phyloP scores from a whole-genome alignment of 2,329 filamentous ascomycete species.

The Aureobasidium sp. region DNA sequence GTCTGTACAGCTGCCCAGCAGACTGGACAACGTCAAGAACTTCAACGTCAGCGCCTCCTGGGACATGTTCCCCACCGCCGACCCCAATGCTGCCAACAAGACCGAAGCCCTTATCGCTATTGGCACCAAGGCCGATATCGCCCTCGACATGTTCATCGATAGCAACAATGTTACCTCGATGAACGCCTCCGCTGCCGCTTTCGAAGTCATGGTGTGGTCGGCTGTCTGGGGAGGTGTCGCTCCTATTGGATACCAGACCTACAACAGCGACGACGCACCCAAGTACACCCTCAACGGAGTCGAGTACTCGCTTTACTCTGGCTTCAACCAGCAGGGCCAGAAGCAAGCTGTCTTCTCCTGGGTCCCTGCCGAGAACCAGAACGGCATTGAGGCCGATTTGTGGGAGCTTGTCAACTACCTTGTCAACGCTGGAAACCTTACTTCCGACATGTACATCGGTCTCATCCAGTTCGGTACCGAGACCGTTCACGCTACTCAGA shows the following conservation, averaged over 20 bases:
- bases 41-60: constrained; percentile 10
- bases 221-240: constrained; percentile 11
- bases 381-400: not conserved
- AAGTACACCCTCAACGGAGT: constrained; percentile 1
- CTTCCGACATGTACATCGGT: constrained; percentile 8
- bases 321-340: constrained; percentile 9
- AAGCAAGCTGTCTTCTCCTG: constrained; percentile 12
- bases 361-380: constrained; percentile 5
- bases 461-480: constrained; percentile 10
- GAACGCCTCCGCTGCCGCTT: constrained; percentile 10
- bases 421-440: not conserved
- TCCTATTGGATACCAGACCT: constrained; percentile 10
- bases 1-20: constrained; percentile 5
- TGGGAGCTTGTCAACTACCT: constrained; percentile 5
- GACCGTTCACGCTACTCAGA: constrained; percentile 9
- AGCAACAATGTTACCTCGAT: not conserved
- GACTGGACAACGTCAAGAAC: constrained; percentile 7
- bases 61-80: constrained; percentile 3
- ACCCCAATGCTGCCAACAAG: constrained; percentile 2
- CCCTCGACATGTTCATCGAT: constrained; percentile 12
- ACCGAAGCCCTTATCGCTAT: not conserved
- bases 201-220: constrained; percentile 12
- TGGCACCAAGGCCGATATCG: constrained; percentile 10
- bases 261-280: not conserved
- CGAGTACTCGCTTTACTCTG: constrained; percentile 6